These are phyloP conservation scores for Dendrobium nobile DNA, from an alignment of 106 monocot genomes.

Conservation along the genomic window DNA sequence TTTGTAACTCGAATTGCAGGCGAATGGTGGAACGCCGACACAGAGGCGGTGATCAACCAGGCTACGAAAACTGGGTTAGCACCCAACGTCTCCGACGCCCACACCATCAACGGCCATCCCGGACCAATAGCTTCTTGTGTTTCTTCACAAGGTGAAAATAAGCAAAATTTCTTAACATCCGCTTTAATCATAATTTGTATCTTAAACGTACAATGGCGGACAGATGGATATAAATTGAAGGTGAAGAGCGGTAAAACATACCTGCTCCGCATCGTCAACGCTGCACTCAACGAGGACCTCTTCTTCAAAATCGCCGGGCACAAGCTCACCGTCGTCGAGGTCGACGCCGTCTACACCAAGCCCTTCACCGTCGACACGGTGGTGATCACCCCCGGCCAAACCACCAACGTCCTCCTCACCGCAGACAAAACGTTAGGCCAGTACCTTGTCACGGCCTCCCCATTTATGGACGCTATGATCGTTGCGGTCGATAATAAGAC, in stretches of 20 bases:
- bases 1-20: conserved; percentile 10
- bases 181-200: background rate
- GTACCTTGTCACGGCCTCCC: conserved; percentile 37
- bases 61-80: conserved; percentile 20
- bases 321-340: conserved; percentile 36
- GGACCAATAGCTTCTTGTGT: conserved; percentile 18
- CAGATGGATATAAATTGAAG: conserved; percentile 30
- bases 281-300: conserved; percentile 44
- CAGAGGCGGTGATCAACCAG: conserved; percentile 33
- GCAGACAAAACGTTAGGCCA: conserved; percentile 22
- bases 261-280: conserved; percentile 43
- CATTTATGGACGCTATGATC: conserved; percentile 43
- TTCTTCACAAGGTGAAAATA: conserved; percentile 6
- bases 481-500: conserved; percentile 35
- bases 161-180: background rate
- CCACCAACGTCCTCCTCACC: conserved; percentile 51
- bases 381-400: conserved; percentile 53
- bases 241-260: conserved; percentile 32
- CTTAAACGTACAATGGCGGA: background rate
- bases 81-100: conserved; percentile 37
- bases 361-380: conserved; percentile 43
- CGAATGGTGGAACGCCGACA: conserved; percentile 50
- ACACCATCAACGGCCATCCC: conserved; percentile 38
- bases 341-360: conserved; percentile 49
- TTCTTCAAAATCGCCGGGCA: conserved; percentile 41